Evolutionary conservation across 176 grass and related monocot species (phyloP).

Genomic region (Zoysia pacifica): DNA sequence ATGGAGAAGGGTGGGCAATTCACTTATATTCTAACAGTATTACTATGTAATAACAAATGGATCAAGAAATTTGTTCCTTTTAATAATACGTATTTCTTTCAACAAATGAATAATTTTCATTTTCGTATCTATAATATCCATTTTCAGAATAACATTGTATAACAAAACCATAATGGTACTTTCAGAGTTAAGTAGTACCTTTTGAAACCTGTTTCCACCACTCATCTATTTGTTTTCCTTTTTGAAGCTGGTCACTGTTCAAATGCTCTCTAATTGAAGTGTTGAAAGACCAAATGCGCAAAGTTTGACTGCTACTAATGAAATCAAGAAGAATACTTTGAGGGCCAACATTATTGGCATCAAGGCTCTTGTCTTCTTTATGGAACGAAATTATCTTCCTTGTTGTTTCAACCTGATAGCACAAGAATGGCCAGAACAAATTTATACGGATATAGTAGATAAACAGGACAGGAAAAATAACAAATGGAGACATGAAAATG

Average conservation of each 20-base stretch:
- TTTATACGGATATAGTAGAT: slow-evolving; percentile 21
- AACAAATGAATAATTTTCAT: slow-evolving; percentile 11
- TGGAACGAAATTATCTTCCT: slow-evolving; percentile 99
- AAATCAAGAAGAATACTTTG: slow-evolving; percentile 99
- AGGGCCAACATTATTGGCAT: slow-evolving; percentile 69
- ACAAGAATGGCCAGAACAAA: slow-evolving; percentile 31
- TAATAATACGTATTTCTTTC: background rate
- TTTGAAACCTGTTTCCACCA: slow-evolving; percentile 96
- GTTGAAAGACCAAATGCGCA: slow-evolving; percentile 98
- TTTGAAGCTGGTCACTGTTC: slow-evolving; percentile 95
- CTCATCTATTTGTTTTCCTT: slow-evolving; percentile 98
- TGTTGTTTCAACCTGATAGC: slow-evolving; percentile 83
- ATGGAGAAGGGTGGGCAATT: no score
- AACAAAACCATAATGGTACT: slow-evolving; percentile 30
- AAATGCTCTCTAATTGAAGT: slow-evolving; percentile 85
- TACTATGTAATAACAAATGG: background rate
- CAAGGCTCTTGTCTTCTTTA: slow-evolving; percentile 93
- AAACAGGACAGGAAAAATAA: background rate
- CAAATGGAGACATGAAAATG: slow-evolving; percentile 25
- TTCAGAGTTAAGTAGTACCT: slow-evolving; percentile 58
- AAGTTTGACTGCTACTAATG: slow-evolving; percentile 94
- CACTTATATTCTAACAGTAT: background rate
- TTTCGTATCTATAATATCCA: slow-evolving; percentile 2
- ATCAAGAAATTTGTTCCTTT: background rate
- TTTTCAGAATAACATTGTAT: slow-evolving; percentile 5